Evolutionary conservation across 2,329 filamentous ascomycete genomes (phyloP), one percentile per base, ranked within the genome.

Genomic region (Grosmannia clavigera): DNA sequence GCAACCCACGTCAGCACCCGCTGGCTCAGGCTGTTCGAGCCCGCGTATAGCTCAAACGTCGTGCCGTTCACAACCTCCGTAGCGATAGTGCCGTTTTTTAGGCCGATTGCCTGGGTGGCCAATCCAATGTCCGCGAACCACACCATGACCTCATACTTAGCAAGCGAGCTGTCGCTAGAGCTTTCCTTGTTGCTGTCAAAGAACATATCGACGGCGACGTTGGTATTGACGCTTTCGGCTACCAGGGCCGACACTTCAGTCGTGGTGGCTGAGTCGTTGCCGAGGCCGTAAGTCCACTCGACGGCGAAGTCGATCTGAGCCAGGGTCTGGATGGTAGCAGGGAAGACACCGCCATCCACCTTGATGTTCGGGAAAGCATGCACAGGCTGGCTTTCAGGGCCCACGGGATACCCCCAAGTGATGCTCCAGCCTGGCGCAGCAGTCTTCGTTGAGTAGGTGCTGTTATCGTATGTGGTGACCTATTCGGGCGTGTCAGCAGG

Each of bases 201-300:
- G 69, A 82, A 83, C 75, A 83, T 80, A 70, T 83, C 81, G 62
- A 83, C 71, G 43, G 79, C 80, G 40, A 83, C 79, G 71, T 83
- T 83, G 68, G 78, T 70, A 64, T 80, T 79, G 61, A 81, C 68
- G 0, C 66, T 62, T n/a, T 69, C 68, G 0, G 68, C 61, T 3
- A 62, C 66, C 14, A 81, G 68, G 0, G 67, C 66, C 0, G 67
- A 43, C 3, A 68, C 61, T 60, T 74, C 70, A 2, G 75, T 75
- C 12, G 68, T 68, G 1, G 69, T 65, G 5, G 68, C 68, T 0
- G 72, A 70, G 14, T 63, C 61, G 64, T 80, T 75, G 61, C 79
- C 77, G 9, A 74, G 53, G n/a, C 72, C 72, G 65, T 80, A 81
- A 2, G 73, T 73, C 80, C 78, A 83, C 54, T 73, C 67, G 51